Base-by-base conservation (phyloP, 306 rosid species). In the Citrullus mucosospermus region DNA sequence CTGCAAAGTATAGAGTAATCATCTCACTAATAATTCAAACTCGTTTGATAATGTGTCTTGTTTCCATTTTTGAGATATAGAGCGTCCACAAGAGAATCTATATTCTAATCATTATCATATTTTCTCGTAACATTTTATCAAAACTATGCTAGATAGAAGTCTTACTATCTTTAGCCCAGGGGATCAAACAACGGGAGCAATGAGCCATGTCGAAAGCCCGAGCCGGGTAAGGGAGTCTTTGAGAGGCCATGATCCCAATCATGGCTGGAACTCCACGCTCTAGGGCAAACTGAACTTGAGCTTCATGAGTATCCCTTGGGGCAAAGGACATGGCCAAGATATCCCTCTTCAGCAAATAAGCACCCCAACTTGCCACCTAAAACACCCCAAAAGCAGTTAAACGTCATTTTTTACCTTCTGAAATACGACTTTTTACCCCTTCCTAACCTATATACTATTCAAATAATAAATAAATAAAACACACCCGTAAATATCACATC, bases 361-460 rank as follows among this genome's bases (percentile, higher is more conserved):
- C 99, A 78, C 97, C 99, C 96, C 93, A 95, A 86, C 99, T 95
- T 86, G 99, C 97, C 65, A 95, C 99, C 99, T 95, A 78, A 11
- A 85, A 71, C 63, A 62, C 56, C 10, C 62, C 70, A 63, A 58
- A 74, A 30, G 16, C 51, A 66, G 73, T 17, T 4, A 20, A 57
- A 8, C 4, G 22, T 22, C 63, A 58, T 25, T 20, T 58, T 58
- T 34, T 58, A 22, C 63, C 10, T 9, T 9, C 3, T 14, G 9
- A 22, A 22, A 58, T 8, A 57, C 9, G 6, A 9, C 63, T 9
- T 9, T 25, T 56, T 7, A 56, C 61, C 6, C 0, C 20, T 53
- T 53, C 2, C 57, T 53, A 22, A 22, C 4, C 9, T 1, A 13
- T 2, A 48, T 48, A 48, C 16, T 32, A 3, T 32, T 32, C 34